phyloP scores from a whole-genome alignment of 163 green algal species.

The Trebouxiophyceae sp. region DNA sequence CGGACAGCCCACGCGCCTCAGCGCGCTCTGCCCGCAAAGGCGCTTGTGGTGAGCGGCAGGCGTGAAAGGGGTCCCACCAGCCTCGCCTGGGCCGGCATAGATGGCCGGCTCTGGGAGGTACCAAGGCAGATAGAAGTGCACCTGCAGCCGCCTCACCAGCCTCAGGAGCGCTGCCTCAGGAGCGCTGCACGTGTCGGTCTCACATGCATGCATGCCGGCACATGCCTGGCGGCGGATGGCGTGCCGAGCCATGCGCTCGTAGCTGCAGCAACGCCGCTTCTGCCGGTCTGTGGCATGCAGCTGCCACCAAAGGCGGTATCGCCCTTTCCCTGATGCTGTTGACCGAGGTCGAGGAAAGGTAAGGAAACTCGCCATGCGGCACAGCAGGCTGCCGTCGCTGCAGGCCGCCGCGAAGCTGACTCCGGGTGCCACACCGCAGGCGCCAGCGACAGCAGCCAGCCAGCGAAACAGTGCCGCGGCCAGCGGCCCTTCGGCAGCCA shows the following conservation, averaged over 20 bases:
- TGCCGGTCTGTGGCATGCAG: too few species aligned
- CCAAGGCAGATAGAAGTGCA: constrained; percentile 36
- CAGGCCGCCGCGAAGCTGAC: constrained; percentile 29
- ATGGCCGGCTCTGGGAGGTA: constrained; percentile 10
- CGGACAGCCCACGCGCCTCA: neutral
- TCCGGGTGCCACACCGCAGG: neutral
- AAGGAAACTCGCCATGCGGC: constrained; percentile 44
- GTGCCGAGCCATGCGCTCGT: neutral
- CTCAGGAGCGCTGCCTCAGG: neutral
- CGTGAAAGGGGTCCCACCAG: neutral
- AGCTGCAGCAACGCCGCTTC: neutral
- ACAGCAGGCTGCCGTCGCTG: constrained; percentile 61
- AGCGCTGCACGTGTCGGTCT: neutral
- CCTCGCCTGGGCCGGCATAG: neutral
- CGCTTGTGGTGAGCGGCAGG: neutral
- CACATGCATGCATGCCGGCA: neutral
- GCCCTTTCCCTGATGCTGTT: neutral
- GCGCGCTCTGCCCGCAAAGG: neutral
- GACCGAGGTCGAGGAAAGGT: neutral
- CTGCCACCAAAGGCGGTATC: too few species aligned
- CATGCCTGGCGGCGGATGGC: neutral
- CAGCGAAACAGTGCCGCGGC: constrained; percentile 48
- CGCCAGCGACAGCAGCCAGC: neutral
- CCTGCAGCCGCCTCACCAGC: too few species aligned
- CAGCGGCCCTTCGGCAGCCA: neutral